These are phyloP conservation scores for Arabis hirsuta DNA, from an alignment of 345 rosid species.

Conservation along the genomic window DNA sequence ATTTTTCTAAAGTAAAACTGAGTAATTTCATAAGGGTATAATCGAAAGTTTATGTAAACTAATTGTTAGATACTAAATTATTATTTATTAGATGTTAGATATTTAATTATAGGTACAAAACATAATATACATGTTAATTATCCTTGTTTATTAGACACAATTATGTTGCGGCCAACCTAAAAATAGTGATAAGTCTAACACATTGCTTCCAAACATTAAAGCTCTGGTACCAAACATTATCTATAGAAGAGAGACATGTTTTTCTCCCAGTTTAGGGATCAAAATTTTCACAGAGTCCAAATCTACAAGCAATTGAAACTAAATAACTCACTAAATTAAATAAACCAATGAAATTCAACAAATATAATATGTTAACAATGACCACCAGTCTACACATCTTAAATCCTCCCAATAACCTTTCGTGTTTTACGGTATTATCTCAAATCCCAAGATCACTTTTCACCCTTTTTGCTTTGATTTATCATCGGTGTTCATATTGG, in stretches of 20 bases:
- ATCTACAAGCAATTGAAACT: background rate
- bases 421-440: background rate
- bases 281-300: background rate
- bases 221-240: background rate
- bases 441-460: background rate
- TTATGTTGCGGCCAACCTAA: background rate
- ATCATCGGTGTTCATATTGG: background rate
- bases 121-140: too few relatives aligned
- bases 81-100: too few relatives aligned
- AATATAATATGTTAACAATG: background rate
- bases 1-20: too few relatives aligned
- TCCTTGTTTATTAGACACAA: too few relatives aligned
- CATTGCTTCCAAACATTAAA: background rate
- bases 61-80: too few relatives aligned
- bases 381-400: background rate
- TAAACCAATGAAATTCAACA: background rate
- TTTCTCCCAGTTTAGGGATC: background rate
- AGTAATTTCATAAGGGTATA: too few relatives aligned
- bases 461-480: background rate
- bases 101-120: too few relatives aligned
- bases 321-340: background rate
- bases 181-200: conserved; percentile 11
- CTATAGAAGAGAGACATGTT: conserved; percentile 9
- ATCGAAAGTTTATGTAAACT: too few relatives aligned
- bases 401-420: background rate